Base-by-base conservation (phyloP, 257 asterid species). In the Prunella vulgaris region DNA sequence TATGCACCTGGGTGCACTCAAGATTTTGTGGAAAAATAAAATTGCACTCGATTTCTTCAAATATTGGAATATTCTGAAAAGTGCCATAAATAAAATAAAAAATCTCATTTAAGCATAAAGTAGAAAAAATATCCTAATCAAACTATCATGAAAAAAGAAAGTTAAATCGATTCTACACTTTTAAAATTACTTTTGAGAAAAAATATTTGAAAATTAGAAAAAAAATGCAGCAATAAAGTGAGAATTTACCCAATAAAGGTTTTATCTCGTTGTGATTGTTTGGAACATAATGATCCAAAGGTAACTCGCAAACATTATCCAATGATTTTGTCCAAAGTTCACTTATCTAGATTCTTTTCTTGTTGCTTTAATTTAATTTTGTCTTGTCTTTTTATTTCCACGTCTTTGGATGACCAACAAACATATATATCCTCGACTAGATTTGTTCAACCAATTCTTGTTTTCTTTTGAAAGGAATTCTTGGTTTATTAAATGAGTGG, bases 291-390 rank as follows among this genome's bases (percentile, higher is more conserved):
- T 56, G 77, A 64, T 73, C 42, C 25, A 73, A 54, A 64, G 66
- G 57, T 64, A 38, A 25, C 27, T 53, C 27, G 59, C 20, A 10
- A 64, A 51, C 77, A 40, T 73, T 64, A 64, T 64, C 73, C 63
- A 40, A 74, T 74, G 73, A 65, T 58, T 32, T 74, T 74, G 73
- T 66, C 69, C 63, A 57, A 74, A 74, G 48, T 44, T 74, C 12
- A 65, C 24, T 73, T 65, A 66, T 74, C 73, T 59, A 2, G 40
- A 74, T 74, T 66, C 73, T 74, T 74, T 74, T 66, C 69, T 66
- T 74, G 13, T 30, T 46, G 56, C 73, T 66, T 64, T n/a, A n/a
- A n/a, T 65, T 53, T 24, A 17, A n/a, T 5, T 18, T 52, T 38
- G 0, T 65, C 32, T 74, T 44, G 12, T 64, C 67, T 27, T 27